Evolutionary conservation across 2,329 filamentous ascomycete species (phyloP), one percentile per base, ranked within the genome.

Genomic region (Ascochyta lentis): DNA sequence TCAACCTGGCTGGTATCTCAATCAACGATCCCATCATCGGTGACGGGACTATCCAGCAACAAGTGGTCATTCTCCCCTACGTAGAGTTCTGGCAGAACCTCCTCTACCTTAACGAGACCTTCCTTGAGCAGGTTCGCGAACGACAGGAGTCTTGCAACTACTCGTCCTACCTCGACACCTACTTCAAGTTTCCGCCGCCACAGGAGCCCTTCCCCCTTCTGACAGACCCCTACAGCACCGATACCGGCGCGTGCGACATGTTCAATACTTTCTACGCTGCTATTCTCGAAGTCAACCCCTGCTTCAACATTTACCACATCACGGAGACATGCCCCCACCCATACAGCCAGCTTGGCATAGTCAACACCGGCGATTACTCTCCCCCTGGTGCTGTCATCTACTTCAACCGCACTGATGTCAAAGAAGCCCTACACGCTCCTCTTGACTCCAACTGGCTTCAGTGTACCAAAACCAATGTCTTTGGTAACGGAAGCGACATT

Each of bases 381-480:
- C 77, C 77, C 1, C 75, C 77, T 0, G 76, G 72, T 16, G 68
- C 75, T 1, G 41, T 68, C 19, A 64, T 78, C 16, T 84, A 83
- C 71, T 84, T 83, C 74, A 81, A 83, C 67, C 79, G 81, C 16
- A 77, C 74, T 10, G 81, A 83, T 56, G 81, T 84, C 4, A 77
- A 83, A 58, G 59, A 68, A 39, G 81, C 80, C 2, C 77, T 84
- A 40, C 75, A 84, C 60, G 82, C 80, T 0, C 77, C 78, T 19
- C 60, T 76, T 7, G 64, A 74, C 45, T 74, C 77, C 9, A 71
- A 78, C 56, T 81, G 77, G 77, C 50, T 60, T 9, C 75, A 79
- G 62, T 81, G 79, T 66, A 71, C 70, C 6, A 48, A 68, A 24
- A 65, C 64, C n/a, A 76, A 77, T 40, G 79, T 81, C 41, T 81